These are phyloP conservation scores for Geotrichum candidum DNA, from an alignment of 1,139 yeast genomes.

Conservation along the genomic window DNA sequence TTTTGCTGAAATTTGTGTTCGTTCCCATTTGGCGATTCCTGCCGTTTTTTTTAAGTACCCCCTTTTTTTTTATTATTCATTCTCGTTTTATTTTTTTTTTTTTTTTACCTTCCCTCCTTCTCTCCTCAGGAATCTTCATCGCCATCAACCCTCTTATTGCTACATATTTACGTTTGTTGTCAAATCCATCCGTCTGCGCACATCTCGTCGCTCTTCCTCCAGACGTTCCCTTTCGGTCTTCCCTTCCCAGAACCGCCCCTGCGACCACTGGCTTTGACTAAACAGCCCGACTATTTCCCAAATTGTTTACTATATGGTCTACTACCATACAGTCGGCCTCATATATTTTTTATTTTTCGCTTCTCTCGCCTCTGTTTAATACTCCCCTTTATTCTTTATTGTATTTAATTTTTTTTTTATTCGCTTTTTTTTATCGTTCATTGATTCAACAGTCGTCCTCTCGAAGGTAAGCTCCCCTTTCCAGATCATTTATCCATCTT, in stretches of 20 bases:
- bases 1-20: too few relatives aligned
- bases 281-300: neutral
- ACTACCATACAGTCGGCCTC: neutral
- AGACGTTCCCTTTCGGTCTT: neutral
- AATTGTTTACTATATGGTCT: neutral
- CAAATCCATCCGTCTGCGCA: neutral
- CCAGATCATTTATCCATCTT: neutral
- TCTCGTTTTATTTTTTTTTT: neutral
- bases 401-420: neutral
- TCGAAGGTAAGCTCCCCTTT: neutral
- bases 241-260: neutral
- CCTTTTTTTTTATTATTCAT: neutral
- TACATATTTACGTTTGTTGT: neutral
- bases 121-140: neutral
- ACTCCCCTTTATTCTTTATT: neutral
- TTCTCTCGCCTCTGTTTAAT: too few relatives aligned
- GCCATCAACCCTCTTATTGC: neutral
- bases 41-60: neutral
- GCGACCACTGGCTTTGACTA: neutral
- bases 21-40: too few relatives aligned
- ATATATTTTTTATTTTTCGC: neutral
- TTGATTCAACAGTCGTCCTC: neutral
- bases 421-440: neutral
- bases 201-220: neutral
- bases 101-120: neutral